phyloP scores from a whole-genome alignment of 805 yeast genomes.

The Pichia manshurica region DNA sequence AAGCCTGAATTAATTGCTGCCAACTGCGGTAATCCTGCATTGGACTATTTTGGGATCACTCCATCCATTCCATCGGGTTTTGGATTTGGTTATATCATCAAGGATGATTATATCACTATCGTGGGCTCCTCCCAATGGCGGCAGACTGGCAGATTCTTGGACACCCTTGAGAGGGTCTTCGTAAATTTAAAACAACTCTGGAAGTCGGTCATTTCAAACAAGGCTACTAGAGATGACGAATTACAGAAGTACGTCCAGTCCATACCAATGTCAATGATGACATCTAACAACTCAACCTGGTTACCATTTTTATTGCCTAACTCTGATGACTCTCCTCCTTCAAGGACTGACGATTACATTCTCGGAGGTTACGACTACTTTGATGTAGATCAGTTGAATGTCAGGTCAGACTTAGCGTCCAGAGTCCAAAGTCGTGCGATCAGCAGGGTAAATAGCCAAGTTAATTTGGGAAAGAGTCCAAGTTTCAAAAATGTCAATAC shows the following conservation, averaged over 20 bases:
- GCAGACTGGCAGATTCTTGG: conserved; percentile 51
- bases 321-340: background rate
- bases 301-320: conserved; percentile 8
- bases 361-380: conserved; percentile 59
- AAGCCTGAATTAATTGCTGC: conserved; percentile 37
- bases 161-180: conserved; percentile 46
- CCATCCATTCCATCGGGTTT: conserved; percentile 55
- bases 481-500: conserved; percentile 11
- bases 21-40: conserved; percentile 57
- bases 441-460: conserved; percentile 22
- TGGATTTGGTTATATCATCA: conserved; percentile 52
- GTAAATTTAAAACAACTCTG: conserved; percentile 38
- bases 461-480: conserved; percentile 12
- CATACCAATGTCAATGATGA: conserved; percentile 30
- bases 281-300: conserved; percentile 23
- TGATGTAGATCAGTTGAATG: conserved; percentile 49
- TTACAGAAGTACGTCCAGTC: conserved; percentile 26
- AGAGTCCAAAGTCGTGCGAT: conserved; percentile 24
- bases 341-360: conserved; percentile 28
- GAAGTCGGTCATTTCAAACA: conserved; percentile 20
- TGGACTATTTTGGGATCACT: conserved; percentile 53
- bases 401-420: conserved; percentile 35
- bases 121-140: conserved; percentile 58
- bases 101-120: conserved; percentile 42
- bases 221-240: conserved; percentile 19